A percentile compares a stretch with the other conserved stretches of the same genome.
phyloP scores from a whole-genome alignment of 257 asterid species.

The Euphrasia confusa region DNA sequence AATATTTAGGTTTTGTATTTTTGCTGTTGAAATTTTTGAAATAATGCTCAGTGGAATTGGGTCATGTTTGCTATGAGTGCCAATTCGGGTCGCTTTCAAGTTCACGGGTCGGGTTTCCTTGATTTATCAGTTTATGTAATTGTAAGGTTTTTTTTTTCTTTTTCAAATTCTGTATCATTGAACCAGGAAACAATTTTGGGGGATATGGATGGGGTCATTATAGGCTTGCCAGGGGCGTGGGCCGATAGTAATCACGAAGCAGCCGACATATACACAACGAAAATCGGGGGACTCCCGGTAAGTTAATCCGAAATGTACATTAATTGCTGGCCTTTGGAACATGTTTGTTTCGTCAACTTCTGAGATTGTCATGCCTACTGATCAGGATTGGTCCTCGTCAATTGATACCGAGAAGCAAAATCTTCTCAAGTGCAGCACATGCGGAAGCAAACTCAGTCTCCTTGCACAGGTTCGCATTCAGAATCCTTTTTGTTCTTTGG shows the following conservation, averaged over 20 bases:
- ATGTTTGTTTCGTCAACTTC: slow-evolving; percentile 9
- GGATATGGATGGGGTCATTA: slow-evolving; percentile 51
- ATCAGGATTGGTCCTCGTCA: slow-evolving; percentile 78
- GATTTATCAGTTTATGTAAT: too few relatives aligned
- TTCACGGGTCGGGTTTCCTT: not conserved
- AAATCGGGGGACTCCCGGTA: slow-evolving; percentile 91
- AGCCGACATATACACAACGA: slow-evolving; percentile 82
- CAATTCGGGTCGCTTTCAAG: not conserved
- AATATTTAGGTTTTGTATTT: not conserved
- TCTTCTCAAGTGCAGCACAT: slow-evolving; percentile 51
- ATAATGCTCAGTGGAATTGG: not conserved
- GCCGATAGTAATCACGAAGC: slow-evolving; percentile 67
- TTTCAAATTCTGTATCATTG: too few relatives aligned
- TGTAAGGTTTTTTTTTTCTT: too few relatives aligned
- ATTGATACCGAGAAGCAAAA: slow-evolving; percentile 30
- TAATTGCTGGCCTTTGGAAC: not conserved
- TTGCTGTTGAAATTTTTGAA: not conserved
- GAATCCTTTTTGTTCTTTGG: slow-evolving; percentile 1
- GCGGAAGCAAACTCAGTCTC: slow-evolving; percentile 58
- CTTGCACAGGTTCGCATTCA: slow-evolving; percentile 59
- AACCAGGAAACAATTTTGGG: not conserved
- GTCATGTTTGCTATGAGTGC: not conserved
- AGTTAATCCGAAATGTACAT: slow-evolving; percentile 22
- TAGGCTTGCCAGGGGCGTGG: slow-evolving; percentile 96
- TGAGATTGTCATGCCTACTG: slow-evolving; percentile 11